Evolutionary conservation across 164 flowering plant genomes (phyloP).

Genomic region (Sedum album): DNA sequence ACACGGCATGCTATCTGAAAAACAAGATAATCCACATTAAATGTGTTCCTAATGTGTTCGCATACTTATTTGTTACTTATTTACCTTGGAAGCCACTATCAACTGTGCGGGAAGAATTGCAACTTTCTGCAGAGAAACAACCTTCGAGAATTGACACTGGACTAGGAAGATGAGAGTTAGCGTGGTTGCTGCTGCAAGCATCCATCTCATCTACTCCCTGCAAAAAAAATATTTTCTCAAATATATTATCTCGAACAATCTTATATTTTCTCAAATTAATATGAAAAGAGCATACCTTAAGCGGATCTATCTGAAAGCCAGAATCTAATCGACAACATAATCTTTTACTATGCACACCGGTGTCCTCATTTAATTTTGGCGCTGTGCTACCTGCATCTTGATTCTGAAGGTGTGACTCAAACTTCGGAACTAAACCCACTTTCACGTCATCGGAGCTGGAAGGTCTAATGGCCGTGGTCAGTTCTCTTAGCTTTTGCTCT

Average conservation of each 20-base stretch:
- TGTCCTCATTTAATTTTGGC: neutral
- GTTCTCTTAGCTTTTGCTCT: conserved; percentile 74
- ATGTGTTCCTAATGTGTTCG: neutral
- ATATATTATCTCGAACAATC: neutral
- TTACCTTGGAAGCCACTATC: conserved; percentile 24
- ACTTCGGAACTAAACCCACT: conserved; percentile 20
- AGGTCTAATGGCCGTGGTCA: conserved; percentile 38
- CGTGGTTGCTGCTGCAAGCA: conserved; percentile 18
- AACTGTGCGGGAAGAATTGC: conserved; percentile 55
- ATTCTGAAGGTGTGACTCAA: neutral
- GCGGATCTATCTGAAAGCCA: conserved; percentile 20
- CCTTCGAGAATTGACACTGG: conserved; percentile 77
- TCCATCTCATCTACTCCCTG: conserved; percentile 40
- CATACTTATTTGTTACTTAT: neutral
- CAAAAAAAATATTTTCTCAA: neutral
- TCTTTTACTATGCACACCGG: conserved; percentile 10
- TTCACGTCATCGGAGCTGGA: conserved; percentile 23
- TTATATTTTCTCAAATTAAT: neutral
- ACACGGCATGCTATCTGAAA: conserved; percentile 46
- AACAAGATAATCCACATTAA: neutral
- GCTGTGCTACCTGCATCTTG: conserved; percentile 14
- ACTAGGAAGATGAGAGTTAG: conserved; percentile 50
- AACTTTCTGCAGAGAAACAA: conserved; percentile 56
- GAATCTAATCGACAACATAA: conserved; percentile 14
- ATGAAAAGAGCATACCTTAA: conserved; percentile 28